These are phyloP conservation scores for Stylosanthes scabra DNA, from an alignment of 331 rosid species.

Conservation along the genomic window DNA sequence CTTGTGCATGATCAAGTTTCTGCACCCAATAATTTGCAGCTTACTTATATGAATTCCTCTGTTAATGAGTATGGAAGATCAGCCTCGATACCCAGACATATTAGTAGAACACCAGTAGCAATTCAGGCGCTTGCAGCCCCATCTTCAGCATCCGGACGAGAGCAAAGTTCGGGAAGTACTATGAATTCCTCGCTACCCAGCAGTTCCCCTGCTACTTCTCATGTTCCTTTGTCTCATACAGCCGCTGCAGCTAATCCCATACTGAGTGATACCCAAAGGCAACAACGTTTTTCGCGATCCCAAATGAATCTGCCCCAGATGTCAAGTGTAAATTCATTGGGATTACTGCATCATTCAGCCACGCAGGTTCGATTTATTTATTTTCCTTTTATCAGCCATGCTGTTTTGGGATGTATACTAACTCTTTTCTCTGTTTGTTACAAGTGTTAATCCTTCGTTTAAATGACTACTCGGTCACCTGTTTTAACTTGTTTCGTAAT, in stretches of 20 bases:
- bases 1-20: conserved; percentile 50
- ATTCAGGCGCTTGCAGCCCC: conserved; percentile 88
- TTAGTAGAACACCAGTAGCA: conserved; percentile 62
- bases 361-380: conserved; percentile 61
- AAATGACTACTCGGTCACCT: conserved; percentile 14
- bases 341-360: conserved; percentile 46
- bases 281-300: conserved; percentile 57
- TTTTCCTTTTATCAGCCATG: conserved; percentile 15
- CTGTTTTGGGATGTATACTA: conserved; percentile 17
- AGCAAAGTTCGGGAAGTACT: conserved; percentile 55
- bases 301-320: conserved; percentile 55
- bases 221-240: conserved; percentile 47
- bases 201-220: conserved; percentile 56
- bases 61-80: conserved; percentile 60
- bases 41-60: conserved; percentile 37
- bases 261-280: conserved; percentile 64
- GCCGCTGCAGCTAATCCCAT: conserved; percentile 46
- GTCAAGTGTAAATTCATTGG: conserved; percentile 51
- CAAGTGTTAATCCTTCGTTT: neutral
- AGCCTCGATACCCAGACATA: conserved; percentile 40
- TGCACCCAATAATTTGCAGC: conserved; percentile 46
- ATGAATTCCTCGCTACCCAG: conserved; percentile 44
- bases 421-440: neutral
- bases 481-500: neutral
- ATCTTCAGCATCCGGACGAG: conserved; percentile 49